Conservation (phyloP, 83 land plant species). For the Picea abies region DNA sequence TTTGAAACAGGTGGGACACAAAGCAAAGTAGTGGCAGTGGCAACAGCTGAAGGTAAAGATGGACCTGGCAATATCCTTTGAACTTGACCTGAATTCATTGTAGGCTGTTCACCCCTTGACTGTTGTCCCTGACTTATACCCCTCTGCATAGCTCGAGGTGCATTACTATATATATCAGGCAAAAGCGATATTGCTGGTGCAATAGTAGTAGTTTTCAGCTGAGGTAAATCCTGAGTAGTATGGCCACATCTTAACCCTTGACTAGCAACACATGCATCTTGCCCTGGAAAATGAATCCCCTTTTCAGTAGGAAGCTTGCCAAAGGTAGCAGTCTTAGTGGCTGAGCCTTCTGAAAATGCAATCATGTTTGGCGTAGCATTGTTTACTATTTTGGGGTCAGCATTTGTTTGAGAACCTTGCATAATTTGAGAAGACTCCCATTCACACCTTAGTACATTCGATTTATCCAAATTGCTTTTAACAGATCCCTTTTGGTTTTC, state of each 20-base stretch:
- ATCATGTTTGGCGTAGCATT: not conserved
- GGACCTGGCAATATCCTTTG: not conserved
- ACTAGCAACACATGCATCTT: not conserved
- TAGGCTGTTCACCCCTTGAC: not conserved
- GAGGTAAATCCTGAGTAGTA: not conserved
- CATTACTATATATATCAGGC: not conserved
- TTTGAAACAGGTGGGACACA: not conserved
- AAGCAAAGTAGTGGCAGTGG: not conserved
- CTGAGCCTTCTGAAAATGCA: not conserved
- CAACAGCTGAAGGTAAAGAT: not conserved
- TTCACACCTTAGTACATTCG: not conserved
- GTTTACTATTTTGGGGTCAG: not conserved
- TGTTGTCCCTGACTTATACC: not conserved
- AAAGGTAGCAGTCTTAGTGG: no score
- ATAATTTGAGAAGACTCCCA: not conserved
- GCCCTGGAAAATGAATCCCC: not conserved
- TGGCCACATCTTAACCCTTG: not conserved
- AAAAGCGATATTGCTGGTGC: not conserved
- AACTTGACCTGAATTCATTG: not conserved
- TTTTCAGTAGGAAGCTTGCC: not conserved
- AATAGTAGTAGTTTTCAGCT: not conserved
- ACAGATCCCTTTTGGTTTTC: not conserved
- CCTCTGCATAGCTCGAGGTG: not conserved
- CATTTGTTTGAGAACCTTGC: slow-evolving; percentile 2
- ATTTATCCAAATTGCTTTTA: not conserved